Evolutionary conservation across 495 filamentous ascomycete genomes (phyloP).

Genomic region (Elaphomyces granulatus): DNA sequence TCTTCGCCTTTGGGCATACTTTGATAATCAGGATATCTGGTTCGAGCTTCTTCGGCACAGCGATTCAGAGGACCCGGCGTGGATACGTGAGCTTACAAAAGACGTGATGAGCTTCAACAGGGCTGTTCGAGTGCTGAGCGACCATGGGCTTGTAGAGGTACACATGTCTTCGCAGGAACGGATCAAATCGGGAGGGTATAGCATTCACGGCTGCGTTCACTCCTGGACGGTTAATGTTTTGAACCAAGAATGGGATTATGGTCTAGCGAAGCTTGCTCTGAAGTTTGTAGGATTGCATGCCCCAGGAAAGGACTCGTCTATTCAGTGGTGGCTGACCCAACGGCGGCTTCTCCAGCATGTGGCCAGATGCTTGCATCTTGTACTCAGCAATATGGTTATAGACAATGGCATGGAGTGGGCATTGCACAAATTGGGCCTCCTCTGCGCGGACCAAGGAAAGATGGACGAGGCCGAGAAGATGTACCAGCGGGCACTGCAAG

Average conservation of each 20-base stretch:
- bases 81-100: slow-evolving; percentile 15
- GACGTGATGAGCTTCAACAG: slow-evolving; percentile 15
- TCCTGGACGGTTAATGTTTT: too few relatives aligned
- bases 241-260: too few relatives aligned
- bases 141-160: slow-evolving; percentile 18
- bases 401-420: slow-evolving; percentile 10
- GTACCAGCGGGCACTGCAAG: slow-evolving; percentile 14
- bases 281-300: too few relatives aligned
- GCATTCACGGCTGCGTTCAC: slow-evolving; percentile 9
- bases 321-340: slow-evolving; percentile 7
- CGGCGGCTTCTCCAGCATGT: slow-evolving; percentile 16
- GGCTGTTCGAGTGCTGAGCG: slow-evolving; percentile 14
- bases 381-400: slow-evolving; percentile 10
- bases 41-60: slow-evolving; percentile 9
- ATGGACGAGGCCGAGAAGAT: slow-evolving; percentile 17
- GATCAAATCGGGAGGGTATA: slow-evolving; percentile 22
- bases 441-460: slow-evolving; percentile 12
- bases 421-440: slow-evolving; percentile 10
- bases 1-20: slow-evolving; percentile 20
- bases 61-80: slow-evolving; percentile 10
- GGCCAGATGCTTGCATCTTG: too few relatives aligned
- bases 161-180: slow-evolving; percentile 13
- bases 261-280: too few relatives aligned
- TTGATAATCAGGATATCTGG: slow-evolving; percentile 20
- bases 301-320: slow-evolving; percentile 7